Base-by-base conservation (phyloP, 148 eudicot genomes). In the Fagopyrum esculentum region DNA sequence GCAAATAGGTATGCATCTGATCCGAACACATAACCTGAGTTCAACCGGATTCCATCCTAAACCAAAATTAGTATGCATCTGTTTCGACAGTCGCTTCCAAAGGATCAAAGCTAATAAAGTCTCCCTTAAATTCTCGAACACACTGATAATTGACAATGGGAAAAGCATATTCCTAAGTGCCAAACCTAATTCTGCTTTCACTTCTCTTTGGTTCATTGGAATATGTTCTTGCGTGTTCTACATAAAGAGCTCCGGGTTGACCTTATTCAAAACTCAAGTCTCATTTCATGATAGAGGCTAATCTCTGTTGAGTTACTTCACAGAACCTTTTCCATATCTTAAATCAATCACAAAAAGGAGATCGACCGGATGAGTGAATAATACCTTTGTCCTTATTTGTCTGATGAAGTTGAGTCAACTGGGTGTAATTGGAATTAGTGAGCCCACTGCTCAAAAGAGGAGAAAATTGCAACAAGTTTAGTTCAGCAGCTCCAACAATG, bases 331-430 rank as follows among this genome's bases (percentile, higher is more conserved):
- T 22, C 0, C 66, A 26, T 60, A 9, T 30, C 66, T 22, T 16
- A 16, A 55, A 35, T 35, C 40, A 35, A 35, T 35, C 40, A 35
- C 40, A 35, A 35, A 35, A 22, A 22, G 26, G 26, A 22, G 26
- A 22, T 22, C 26, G 26, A 22, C 3, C 40, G 3, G 40, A 35
- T 17, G 60, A 55, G 22, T 16, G 17, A 55, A 55, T 16, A 5
- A 17, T 70, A 93, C 98, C 96, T 83, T 81, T 84, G 83, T 89
- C 89, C 86, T 85, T 93, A 80, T 82, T 87, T 47, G 71, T 89
- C 72, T 81, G 84, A 85, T 91, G 77, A 69, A 93, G 83, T 72
- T 90, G 83, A 35, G 93, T 90, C 81, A 93, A 76, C 81, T 93
- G 89, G 74, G 89, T 91, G 78, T 89, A 93, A 78, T 90, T 93